These are phyloP conservation scores for Colletotrichum lentis DNA, from an alignment of 2,329 filamentous ascomycete species.

Conservation along the genomic window DNA sequence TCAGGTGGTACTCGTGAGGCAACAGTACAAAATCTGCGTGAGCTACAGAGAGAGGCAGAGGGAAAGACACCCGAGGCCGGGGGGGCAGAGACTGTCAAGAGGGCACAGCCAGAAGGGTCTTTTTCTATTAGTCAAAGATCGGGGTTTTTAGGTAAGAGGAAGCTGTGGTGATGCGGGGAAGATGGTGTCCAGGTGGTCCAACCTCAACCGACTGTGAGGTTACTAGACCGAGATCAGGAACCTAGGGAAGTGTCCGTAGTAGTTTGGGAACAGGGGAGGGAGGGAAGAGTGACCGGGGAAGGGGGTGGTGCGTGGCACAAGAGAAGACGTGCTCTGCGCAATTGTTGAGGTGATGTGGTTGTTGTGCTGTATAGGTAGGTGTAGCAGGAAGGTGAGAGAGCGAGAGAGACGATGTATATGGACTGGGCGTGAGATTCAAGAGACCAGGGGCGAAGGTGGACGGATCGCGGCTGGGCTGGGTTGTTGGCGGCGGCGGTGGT, in stretches of 20 bases:
- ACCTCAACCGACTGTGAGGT: conserved; percentile 38
- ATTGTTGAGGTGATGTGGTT: conserved; percentile 36
- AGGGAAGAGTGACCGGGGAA: conserved; percentile 34
- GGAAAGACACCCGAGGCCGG: conserved; percentile 32
- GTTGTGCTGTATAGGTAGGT: neutral
- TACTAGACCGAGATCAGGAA: conserved; percentile 39
- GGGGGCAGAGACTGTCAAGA: conserved; percentile 27
- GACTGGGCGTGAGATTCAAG: conserved; percentile 2
- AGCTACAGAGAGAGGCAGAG: conserved; percentile 1
- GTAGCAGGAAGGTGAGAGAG: neutral
- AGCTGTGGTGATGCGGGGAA: conserved; percentile 54
- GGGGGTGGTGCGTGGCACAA: conserved; percentile 41
- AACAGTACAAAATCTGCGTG: conserved; percentile 4
- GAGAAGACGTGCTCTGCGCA: conserved; percentile 38
- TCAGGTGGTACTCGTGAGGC: conserved; percentile 4
- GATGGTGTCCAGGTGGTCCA: conserved; percentile 39
- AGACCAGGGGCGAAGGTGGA: conserved; percentile 24
- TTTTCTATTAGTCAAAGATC: conserved; percentile 59
- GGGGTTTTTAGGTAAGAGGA: conserved; percentile 57
- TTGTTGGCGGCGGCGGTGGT: neutral
- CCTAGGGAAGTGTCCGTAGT: conserved; percentile 14
- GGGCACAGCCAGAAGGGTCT: conserved; percentile 33
- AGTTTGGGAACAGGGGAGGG: neutral
- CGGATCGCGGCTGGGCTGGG: conserved; percentile 12
- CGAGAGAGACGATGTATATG: conserved; percentile 9